Percentiles rank a stretch among this genome's conserved stretches.
Conservation (phyloP, 192 early-diverging fungal species). For the Gonapodya sp. region DNA sequence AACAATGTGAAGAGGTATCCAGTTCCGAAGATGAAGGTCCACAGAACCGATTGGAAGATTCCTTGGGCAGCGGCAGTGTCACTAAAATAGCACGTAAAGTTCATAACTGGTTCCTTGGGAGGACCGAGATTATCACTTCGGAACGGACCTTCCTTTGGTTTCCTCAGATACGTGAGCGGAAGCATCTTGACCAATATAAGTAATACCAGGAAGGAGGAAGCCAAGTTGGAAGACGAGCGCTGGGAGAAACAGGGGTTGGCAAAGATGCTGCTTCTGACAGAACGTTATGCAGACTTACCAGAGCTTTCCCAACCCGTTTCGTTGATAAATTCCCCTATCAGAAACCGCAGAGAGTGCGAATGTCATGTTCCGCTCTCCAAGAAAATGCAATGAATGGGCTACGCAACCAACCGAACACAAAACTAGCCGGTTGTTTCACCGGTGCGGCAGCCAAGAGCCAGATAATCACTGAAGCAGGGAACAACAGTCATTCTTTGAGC, state of each 20-base stretch:
- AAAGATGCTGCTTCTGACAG: no score
- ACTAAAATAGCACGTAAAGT: no score
- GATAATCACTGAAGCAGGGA: constrained; percentile 15
- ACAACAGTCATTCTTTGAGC: no score
- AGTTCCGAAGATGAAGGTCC: neutral
- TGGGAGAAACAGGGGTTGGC: no score
- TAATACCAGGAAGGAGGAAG: constrained; percentile 28
- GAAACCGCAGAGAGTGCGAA: no score
- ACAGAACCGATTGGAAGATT: constrained; percentile 5
- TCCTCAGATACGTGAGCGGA: constrained; percentile 36
- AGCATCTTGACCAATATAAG: constrained; percentile 31
- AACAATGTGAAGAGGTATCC: neutral
- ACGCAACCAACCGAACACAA: no score
- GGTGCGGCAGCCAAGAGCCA: constrained; percentile 24
- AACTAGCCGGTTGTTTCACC: constrained; percentile 3
- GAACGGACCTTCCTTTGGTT: constrained; percentile 18
- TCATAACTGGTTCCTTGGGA: no score
- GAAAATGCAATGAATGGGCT: no score
- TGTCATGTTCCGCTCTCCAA: no score
- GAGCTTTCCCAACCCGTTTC: constrained; percentile 20
- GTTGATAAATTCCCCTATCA: constrained; percentile 22
- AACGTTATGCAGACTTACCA: no score
- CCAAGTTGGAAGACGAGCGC: constrained; percentile 28
- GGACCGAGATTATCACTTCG: no score
- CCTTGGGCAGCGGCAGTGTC: constrained; percentile 24